Base-by-base conservation (phyloP, 2,329 filamentous ascomycete genomes). In the Sclerotiophoma versabilis region DNA sequence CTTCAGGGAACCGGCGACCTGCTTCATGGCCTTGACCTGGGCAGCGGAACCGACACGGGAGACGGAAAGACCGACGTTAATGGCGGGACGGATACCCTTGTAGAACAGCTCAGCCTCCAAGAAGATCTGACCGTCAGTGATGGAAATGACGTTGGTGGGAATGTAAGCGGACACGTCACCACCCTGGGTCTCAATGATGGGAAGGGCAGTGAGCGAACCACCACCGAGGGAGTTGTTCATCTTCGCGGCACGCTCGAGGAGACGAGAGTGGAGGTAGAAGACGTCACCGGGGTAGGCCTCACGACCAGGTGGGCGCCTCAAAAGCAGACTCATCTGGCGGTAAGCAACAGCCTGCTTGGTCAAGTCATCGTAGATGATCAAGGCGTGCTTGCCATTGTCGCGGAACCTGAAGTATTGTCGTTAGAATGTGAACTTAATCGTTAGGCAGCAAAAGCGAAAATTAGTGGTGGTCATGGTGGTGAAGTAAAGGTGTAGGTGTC, bases 11-110 rank as follows among this genome's bases (percentile, higher is more conserved):
- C 95, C 95, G 76, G 95, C 95, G 74, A 99, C 95, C 87, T 99
- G 95, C 89, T 99, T 99, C 95, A 99, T 99, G 83, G 95, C 93
- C 91, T 98, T 99, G 81, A 98, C 87, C 87, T 99, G 95, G 78
- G 95, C 95, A 79, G 95, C 92, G 76, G 95, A 99, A 80, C 95
- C 95, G 89, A 99, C 95, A 91, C 95, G 95, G 71, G 95, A 99
- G 73, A 99, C 95, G 75, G 95, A 99, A 73, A 99, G 91, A 95
- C 95, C 95, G 90, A 99, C 95, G 88, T 99, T 99, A 82, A 99
- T 99, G 84, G 95, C 95, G 74, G 95, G 95, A 77, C 95, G 93
- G 82, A 99, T 84, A 96, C 95, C 95, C 91, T 99, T 99, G 92
- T 97, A 98, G 90, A 98, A 99, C 66, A 98, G 87, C 82, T 99